Percentiles rank a stretch among this genome's conserved stretches.
phyloP scores from a whole-genome alignment of 164 flowering plant genomes.

The Protea cynaroides region DNA sequence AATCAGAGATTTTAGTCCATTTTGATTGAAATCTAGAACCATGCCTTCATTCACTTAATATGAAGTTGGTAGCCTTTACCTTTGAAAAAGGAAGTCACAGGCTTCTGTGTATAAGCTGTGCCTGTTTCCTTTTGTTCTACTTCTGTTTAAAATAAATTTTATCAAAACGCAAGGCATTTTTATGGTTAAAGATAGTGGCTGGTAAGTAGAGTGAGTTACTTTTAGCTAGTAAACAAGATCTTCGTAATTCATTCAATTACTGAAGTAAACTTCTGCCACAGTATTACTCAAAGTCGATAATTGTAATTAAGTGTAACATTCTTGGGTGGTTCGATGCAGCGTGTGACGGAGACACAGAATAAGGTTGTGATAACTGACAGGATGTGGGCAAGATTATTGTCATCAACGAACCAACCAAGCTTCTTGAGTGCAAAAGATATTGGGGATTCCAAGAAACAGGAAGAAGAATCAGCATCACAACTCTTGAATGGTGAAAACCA shows the following conservation, averaged over 20 bases:
- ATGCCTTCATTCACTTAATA: too few relatives aligned
- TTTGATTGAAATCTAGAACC: too few relatives aligned
- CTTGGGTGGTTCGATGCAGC: slow-evolving; percentile 18
- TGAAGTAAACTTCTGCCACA: background rate
- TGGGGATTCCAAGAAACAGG: background rate
- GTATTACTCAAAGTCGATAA: background rate
- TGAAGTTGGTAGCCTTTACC: too few relatives aligned
- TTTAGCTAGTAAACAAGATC: background rate
- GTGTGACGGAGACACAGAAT: slow-evolving; percentile 42
- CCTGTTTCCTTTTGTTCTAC: too few relatives aligned
- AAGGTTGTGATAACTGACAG: slow-evolving; percentile 59
- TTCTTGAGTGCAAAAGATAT: slow-evolving; percentile 27
- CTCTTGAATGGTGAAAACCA: background rate
- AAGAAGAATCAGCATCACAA: background rate
- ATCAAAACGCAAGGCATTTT: too few relatives aligned
- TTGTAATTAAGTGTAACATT: background rate
- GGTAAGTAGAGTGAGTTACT: background rate
- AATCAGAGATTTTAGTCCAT: too few relatives aligned
- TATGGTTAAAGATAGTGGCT: too few relatives aligned
- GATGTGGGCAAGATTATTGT: slow-evolving; percentile 62
- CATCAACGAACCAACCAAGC: slow-evolving; percentile 65
- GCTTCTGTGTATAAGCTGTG: too few relatives aligned
- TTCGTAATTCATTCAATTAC: background rate
- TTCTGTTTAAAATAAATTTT: too few relatives aligned
- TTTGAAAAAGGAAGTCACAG: too few relatives aligned